Conservation (phyloP, 2,329 filamentous ascomycete species). For the Diaporthe destruens region DNA sequence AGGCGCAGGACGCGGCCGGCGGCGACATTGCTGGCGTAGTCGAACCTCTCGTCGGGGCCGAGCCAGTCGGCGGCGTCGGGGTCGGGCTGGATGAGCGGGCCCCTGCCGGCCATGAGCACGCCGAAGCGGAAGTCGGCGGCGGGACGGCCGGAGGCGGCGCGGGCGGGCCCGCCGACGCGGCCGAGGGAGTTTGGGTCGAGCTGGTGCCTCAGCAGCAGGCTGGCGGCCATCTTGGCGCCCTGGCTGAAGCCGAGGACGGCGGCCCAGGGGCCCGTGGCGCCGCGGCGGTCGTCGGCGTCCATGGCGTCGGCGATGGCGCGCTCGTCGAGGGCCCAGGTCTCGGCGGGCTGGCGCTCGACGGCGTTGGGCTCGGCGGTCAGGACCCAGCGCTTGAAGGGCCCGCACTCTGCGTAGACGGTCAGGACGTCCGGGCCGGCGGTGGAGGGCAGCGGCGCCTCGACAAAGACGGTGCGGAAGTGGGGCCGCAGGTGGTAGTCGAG, state of each 20-base stretch:
- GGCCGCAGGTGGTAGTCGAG: constrained; percentile 60
- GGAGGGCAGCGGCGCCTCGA: constrained; percentile 76
- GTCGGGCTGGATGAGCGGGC: constrained; percentile 39
- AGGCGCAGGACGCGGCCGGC: constrained; percentile 63
- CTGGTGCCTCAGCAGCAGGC: constrained; percentile 73
- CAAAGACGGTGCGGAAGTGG: constrained; percentile 79
- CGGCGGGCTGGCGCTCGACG: constrained; percentile 37
- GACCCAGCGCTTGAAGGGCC: constrained; percentile 69
- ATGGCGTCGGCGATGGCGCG: constrained; percentile 61
- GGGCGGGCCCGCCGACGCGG: constrained; percentile 32
- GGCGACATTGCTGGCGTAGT: constrained; percentile 57
- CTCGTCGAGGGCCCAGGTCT: constrained; percentile 50
- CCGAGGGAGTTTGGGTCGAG: constrained; percentile 48
- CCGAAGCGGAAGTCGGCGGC: constrained; percentile 42
- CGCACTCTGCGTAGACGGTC: constrained; percentile 73
- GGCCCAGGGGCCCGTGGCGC: constrained; percentile 70
- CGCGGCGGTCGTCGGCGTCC: constrained; percentile 61
- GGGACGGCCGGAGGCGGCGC: constrained; percentile 35
- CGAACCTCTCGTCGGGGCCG: constrained; percentile 57
- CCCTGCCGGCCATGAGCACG: constrained; percentile 55
- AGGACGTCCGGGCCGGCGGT: constrained; percentile 72
- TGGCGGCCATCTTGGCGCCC: constrained; percentile 72
- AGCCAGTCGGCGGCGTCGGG: constrained; percentile 42
- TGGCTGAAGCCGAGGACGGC: constrained; percentile 76
- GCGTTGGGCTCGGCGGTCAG: constrained; percentile 38